Conservation (phyloP, 768 basidiomycete species). For the Mycena vulgaris region DNA sequence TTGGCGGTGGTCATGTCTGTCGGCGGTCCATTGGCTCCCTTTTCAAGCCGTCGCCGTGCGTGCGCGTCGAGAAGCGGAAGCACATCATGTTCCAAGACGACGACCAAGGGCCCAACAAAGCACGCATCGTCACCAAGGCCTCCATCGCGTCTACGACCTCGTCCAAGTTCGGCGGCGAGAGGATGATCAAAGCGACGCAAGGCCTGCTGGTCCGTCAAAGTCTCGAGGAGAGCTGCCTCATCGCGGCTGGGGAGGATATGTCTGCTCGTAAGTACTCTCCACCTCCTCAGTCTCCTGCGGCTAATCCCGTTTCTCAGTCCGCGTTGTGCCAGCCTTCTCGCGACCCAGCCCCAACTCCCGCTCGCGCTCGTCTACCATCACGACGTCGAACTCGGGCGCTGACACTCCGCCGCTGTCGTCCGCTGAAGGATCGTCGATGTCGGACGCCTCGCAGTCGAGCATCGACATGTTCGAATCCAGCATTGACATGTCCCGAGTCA, state of each 20-base stretch:
- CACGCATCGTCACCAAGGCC: constrained; percentile 71
- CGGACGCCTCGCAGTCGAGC: constrained; percentile 83
- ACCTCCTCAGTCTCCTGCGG: not conserved
- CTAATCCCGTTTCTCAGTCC: constrained; percentile 53
- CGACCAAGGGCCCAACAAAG: constrained; percentile 60
- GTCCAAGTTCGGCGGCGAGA: constrained; percentile 74
- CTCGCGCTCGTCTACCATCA: constrained; percentile 80
- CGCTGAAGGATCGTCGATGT: constrained; percentile 78
- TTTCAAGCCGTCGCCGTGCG: constrained; percentile 79
- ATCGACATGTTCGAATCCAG: no score
- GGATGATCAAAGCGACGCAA: constrained; percentile 75
- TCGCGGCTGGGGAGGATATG: constrained; percentile 77
- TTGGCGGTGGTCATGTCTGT: constrained; percentile 83
- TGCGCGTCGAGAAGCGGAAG: constrained; percentile 76
- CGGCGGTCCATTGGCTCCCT: constrained; percentile 76
- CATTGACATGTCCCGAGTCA: constrained; percentile 79
- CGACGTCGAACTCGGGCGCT: constrained; percentile 72
- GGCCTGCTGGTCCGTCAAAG: constrained; percentile 78
- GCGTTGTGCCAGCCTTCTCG: constrained; percentile 71
- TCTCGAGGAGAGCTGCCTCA: constrained; percentile 74
- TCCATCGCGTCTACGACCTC: constrained; percentile 79
- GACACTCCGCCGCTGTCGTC: constrained; percentile 81
- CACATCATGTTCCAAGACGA: constrained; percentile 58
- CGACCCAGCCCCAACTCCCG: constrained; percentile 66
- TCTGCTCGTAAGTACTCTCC: constrained; percentile 61